Evolutionary conservation across 176 grass and related monocot genomes (phyloP).

Genomic region (Cymbopogon citratus): DNA sequence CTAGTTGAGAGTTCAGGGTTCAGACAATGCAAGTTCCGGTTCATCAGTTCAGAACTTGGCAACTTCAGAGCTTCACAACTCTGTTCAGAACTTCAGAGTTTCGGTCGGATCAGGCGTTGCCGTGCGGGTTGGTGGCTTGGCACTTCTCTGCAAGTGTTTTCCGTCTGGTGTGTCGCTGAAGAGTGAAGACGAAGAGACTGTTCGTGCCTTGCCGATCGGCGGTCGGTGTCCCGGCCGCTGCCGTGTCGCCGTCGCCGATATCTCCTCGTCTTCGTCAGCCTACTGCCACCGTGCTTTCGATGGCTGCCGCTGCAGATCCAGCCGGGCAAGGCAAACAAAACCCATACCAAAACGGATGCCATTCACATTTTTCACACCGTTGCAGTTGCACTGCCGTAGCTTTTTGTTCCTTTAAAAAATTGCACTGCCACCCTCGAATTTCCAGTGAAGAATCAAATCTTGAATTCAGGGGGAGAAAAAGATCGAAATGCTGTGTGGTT

Average conservation of each 20-base stretch:
- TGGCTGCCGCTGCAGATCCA: neutral
- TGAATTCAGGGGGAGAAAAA: too few relatives aligned
- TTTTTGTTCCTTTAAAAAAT: too few relatives aligned
- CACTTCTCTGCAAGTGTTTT: neutral
- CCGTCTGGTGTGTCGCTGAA: neutral
- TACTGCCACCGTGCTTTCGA: neutral
- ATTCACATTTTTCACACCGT: neutral
- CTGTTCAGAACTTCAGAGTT: too few relatives aligned
- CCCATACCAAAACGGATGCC: neutral
- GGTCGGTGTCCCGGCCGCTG: conserved; percentile 23
- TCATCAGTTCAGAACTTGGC: neutral
- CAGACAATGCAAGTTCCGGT: neutral
- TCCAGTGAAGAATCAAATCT: too few relatives aligned
- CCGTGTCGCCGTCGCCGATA: conserved; percentile 25
- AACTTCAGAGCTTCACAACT: too few relatives aligned
- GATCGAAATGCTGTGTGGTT: neutral
- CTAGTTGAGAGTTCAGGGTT: neutral
- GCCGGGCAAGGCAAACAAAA: neutral
- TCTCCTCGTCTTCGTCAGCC: neutral
- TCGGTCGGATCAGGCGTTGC: neutral
- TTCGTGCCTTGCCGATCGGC: neutral
- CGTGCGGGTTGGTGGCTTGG: neutral
- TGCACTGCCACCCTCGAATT: too few relatives aligned
- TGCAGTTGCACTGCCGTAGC: neutral
- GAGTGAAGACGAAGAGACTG: neutral